Base-by-base conservation (phyloP, 1,284 basidiomycete genomes). In the Anthracocystis panici-leucophaei region DNA sequence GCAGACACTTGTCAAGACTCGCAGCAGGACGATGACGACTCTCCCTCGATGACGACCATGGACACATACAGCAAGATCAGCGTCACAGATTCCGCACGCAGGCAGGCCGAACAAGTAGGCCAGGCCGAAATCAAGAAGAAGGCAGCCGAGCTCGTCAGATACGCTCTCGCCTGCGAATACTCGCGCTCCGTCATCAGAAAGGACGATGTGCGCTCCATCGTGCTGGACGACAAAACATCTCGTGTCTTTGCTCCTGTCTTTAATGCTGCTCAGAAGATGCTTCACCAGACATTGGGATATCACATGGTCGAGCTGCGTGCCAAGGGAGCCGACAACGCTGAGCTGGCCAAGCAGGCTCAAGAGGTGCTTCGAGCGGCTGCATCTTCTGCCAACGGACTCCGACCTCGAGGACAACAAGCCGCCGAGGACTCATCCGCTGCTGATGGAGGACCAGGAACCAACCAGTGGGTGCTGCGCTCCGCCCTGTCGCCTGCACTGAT, bases 131-230 rank as follows among this genome's bases (percentile, higher is more conserved):
- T 81, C 35, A 38, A 75, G 4, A 65, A 75, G 40, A 80, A 76
- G 38, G 67, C 67, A 0, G 65, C 70, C 29, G 79, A 82, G 21
- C 68, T 82, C 6, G 78, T 65, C 35, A 62, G 81, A 12, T 58
- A 75, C 31, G 76, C 79, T 8, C 61, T 82, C 9, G 76, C 77
- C 27, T 70, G 58, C 59, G 81, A 82, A 33, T 77, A 78, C 38
- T 53, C 60, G 16, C 70, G 74, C 38, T 48, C 23, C 0, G 18
- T 64, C 3, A 67, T 82, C 29, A 35, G 57, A n/a, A 70, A 69
- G 21, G 72, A 79, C 16, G 74, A 78, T 48, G 68, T 82, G 18
- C 57, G 44, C 57, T 57, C 25, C 40, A 68, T 64, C 31, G 72
- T 80, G 29, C 57, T 73, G 33, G 66, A 64, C 38, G 65, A 67